Evolutionary conservation across 148 eudicot genomes (phyloP).

Genomic region (Agrostemma githago): DNA sequence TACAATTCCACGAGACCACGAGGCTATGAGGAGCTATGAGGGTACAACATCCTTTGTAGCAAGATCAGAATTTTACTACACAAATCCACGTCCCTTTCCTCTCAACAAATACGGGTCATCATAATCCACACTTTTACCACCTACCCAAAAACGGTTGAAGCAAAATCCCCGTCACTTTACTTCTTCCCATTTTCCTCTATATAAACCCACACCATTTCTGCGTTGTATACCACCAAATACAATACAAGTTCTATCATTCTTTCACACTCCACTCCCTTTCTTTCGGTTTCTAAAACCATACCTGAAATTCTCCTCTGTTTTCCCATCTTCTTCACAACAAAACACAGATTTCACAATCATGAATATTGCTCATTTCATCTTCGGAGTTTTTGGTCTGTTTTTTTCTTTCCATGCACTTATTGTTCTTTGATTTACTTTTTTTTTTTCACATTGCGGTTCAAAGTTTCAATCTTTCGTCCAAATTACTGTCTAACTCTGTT

Average conservation of each 20-base stretch:
- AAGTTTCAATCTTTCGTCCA: background rate
- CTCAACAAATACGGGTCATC: too few relatives aligned
- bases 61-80: too few relatives aligned
- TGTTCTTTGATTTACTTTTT: background rate
- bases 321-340: slow-evolving; percentile 9
- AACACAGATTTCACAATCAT: background rate
- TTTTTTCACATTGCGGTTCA: background rate
- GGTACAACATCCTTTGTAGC: too few relatives aligned
- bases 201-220: background rate
- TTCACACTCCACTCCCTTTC: too few relatives aligned
- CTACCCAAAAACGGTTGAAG: background rate
- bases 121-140: background rate
- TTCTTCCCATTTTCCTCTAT: slow-evolving; percentile 8
- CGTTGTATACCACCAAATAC: too few relatives aligned
- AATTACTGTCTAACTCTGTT: slow-evolving; percentile 10
- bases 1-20: too few relatives aligned
- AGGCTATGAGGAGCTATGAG: too few relatives aligned
- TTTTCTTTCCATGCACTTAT: background rate
- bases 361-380: slow-evolving; percentile 36
- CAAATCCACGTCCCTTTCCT: too few relatives aligned
- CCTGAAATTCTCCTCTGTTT: background rate
- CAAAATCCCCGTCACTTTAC: background rate
- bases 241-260: background rate
- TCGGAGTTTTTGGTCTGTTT: slow-evolving; percentile 40
- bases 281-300: background rate